Base-by-base conservation (phyloP, 768 basidiomycete species). In the Strobilomyces confusus region DNA sequence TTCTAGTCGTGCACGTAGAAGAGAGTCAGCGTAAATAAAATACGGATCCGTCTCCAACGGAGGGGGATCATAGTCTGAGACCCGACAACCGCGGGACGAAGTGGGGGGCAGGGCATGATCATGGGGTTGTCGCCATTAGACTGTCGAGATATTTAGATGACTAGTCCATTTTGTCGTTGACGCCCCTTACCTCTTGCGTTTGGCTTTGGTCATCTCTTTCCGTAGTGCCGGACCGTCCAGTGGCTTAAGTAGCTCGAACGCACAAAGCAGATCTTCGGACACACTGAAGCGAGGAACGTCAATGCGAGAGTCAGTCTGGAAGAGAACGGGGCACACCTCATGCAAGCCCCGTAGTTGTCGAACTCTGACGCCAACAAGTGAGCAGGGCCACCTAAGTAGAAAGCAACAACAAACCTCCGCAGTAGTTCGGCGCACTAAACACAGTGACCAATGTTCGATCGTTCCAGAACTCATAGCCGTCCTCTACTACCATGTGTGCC, bases 391-490 rank as follows among this genome's bases (percentile, higher is more conserved):
- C 20, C 29, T 11, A 20, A 38, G 36, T 55, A 32, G 54, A 34
- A 20, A 44, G 57, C 34, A 26, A 53, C 20, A 36, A 79, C 89
- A 72, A 61, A 95, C 94, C 92, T 71, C 92, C 92, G 66, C 92
- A 94, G 63, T 93, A 94, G 64, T 97, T 97, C 20, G 97, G 97
- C 44, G 97, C 97, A 62, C 93, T 95, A 73, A 99, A 99, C 51
- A 99, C 94, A 1, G 97, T 99, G 49, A 99, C 97, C 61, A 99
- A 74, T 44, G 97, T 98, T 60, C 97, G 83, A 65, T 99, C 97
- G 63, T 98, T 98, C 92, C 97, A 99, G 68, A 99, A 99, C 75
- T 99, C 97, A 67, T 98, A 98, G 9, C 95, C 95, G 65, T 95
- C 92, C 70, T 99, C 97, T 57, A 99, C 97, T 42, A 99, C 97